Evolutionary conservation across 2,329 filamentous ascomycete species (phyloP).

Genomic region (Colletotrichum tanaceti): DNA sequence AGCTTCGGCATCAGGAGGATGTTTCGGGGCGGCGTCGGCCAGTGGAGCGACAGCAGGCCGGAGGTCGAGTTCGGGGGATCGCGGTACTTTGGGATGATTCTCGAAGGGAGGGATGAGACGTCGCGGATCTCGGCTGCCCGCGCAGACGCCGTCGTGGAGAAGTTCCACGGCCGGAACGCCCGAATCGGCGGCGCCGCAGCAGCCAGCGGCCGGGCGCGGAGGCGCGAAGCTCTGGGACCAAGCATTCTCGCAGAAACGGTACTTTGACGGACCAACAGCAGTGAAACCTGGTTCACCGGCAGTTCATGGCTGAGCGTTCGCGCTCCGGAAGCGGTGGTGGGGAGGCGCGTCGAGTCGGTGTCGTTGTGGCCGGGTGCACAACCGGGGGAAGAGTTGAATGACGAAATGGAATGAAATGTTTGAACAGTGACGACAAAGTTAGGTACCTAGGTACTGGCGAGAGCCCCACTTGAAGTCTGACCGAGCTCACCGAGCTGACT

Average conservation of each 20-base stretch:
- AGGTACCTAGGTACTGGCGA: slow-evolving; percentile 3
- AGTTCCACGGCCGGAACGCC: slow-evolving; percentile 17
- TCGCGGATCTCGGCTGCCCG: slow-evolving; percentile 63
- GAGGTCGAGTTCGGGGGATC: slow-evolving; percentile 64
- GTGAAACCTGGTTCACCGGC: background rate
- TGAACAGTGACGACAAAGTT: slow-evolving; percentile 39
- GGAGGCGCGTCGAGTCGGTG: background rate
- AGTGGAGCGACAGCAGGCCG: slow-evolving; percentile 64
- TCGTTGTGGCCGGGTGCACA: background rate
- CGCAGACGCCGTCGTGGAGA: slow-evolving; percentile 28
- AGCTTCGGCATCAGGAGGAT: slow-evolving; percentile 70
- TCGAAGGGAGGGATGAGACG: slow-evolving; percentile 61
- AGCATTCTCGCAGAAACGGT: slow-evolving; percentile 5
- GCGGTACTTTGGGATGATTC: slow-evolving; percentile 72
- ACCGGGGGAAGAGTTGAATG: background rate
- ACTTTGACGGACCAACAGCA: no score
- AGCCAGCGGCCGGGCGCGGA: slow-evolving; percentile 1
- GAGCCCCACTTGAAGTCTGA: slow-evolving; percentile 21
- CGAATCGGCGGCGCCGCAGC: slow-evolving; percentile 9
- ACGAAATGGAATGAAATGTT: background rate
- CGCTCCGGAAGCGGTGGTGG: background rate
- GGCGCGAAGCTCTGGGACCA: background rate
- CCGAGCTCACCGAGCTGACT: slow-evolving; percentile 31
- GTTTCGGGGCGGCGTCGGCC: slow-evolving; percentile 66
- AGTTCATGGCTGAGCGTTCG: background rate